Percentiles rank a stretch among this genome's conserved stretches.
These are phyloP conservation scores for Colletotrichum tanaceti DNA, from an alignment of 2,329 filamentous ascomycete genomes.

Conservation along the genomic window DNA sequence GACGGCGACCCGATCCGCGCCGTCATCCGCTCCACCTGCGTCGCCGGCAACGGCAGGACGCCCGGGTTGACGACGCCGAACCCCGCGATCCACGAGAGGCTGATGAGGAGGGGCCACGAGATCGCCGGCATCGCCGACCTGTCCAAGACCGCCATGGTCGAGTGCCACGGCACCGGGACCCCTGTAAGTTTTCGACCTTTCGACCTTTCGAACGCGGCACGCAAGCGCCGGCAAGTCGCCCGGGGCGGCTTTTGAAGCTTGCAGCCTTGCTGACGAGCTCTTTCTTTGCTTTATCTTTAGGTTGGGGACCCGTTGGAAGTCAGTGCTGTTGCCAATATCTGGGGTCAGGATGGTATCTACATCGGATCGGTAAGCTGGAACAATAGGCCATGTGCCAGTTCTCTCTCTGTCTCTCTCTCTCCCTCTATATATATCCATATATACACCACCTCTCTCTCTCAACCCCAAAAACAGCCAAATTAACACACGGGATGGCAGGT, in stretches of 20 bases:
- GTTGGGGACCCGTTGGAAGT: conserved; percentile 63
- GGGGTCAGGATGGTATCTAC: conserved; percentile 44
- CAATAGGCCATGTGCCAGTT: not conserved
- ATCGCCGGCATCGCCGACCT: conserved; percentile 45
- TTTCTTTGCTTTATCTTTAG: too few relatives aligned
- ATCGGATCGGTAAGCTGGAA: conserved; percentile 44
- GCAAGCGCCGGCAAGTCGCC: too few relatives aligned
- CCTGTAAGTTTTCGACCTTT: too few relatives aligned
- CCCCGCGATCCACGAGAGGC: conserved; percentile 46
- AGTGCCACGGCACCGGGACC: conserved; percentile 57
- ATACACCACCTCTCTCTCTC: too few relatives aligned
- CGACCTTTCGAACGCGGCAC: conserved; percentile 48
- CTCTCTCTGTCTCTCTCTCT: too few relatives aligned
- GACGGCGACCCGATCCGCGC: conserved; percentile 58
- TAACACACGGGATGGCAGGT: conserved; percentile 43
- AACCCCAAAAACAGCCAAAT: too few relatives aligned
- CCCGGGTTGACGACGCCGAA: conserved; percentile 56
- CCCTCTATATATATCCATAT: too few relatives aligned
- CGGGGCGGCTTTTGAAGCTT: too few relatives aligned
- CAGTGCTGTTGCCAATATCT: conserved; percentile 48
- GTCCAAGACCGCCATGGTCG: conserved; percentile 49
- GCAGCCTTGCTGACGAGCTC: too few relatives aligned
- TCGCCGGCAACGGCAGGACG: conserved; percentile 57
- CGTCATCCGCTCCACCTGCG: conserved; percentile 52
- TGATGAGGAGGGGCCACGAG: conserved; percentile 54